Conservation (phyloP, 2,329 filamentous ascomycete species). For the Fusarium concolor region DNA sequence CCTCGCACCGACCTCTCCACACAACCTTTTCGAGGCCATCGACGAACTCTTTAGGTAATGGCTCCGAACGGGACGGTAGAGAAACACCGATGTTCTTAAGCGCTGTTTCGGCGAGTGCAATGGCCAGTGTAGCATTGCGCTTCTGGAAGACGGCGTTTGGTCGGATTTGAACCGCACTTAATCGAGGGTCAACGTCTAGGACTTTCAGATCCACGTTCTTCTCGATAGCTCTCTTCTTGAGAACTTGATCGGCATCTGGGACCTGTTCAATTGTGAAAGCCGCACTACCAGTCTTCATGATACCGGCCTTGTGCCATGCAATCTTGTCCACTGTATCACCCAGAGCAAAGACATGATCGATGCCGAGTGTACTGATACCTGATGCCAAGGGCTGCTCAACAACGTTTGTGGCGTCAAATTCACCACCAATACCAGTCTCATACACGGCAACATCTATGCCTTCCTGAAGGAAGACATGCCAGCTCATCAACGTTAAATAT, state of each 20-base stretch:
- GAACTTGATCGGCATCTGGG: conserved; percentile 57
- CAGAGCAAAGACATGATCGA: conserved; percentile 74
- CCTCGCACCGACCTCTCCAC: conserved; percentile 83
- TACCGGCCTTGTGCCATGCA: conserved; percentile 80
- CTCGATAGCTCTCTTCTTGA: conserved; percentile 64
- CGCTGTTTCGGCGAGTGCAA: conserved; percentile 64
- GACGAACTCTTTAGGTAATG: conserved; percentile 73
- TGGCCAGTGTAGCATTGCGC: conserved; percentile 65
- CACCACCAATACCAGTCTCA: conserved; percentile 75
- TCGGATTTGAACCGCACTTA: conserved; percentile 60
- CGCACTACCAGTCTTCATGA: conserved; percentile 70
- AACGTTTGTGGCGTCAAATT: conserved; percentile 76
- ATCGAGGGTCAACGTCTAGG: conserved; percentile 59
- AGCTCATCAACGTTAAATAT: conserved; percentile 73
- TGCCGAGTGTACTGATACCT: conserved; percentile 73
- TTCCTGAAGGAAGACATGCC: conserved; percentile 74
- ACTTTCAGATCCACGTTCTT: conserved; percentile 61
- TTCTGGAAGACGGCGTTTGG: conserved; percentile 69
- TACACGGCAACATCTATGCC: conserved; percentile 72
- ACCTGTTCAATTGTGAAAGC: conserved; percentile 70
- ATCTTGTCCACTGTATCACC: conserved; percentile 73
- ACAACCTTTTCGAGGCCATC: conserved; percentile 79
- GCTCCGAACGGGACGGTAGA: conserved; percentile 40
- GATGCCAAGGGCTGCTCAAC: conserved; percentile 67
- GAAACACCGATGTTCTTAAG: conserved; percentile 58